Percentiles rank a stretch among this genome's conserved stretches.
phyloP scores from a whole-genome alignment of 1,284 basidiomycete genomes.

The Leccinum subrobustum region DNA sequence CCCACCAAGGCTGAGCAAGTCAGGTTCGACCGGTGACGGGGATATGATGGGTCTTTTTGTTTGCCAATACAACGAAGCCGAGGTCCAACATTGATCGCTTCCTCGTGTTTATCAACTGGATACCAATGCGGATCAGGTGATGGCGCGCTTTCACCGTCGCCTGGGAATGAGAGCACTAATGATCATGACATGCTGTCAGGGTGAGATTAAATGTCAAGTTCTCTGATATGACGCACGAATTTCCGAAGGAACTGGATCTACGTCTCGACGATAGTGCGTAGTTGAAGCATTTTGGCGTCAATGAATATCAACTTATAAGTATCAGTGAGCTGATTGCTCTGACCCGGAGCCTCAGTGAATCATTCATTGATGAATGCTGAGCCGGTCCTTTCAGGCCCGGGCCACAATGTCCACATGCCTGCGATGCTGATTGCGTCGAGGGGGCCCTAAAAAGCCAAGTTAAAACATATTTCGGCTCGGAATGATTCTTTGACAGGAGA shows the following conservation, averaged over 20 bases:
- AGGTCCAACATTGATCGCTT: slow-evolving; percentile 29
- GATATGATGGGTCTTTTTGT: neutral
- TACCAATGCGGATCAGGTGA: slow-evolving; percentile 56
- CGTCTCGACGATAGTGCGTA: slow-evolving; percentile 55
- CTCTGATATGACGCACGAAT: slow-evolving; percentile 46
- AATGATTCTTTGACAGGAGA: slow-evolving; percentile 26
- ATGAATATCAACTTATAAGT: slow-evolving; percentile 57
- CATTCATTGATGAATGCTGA: neutral
- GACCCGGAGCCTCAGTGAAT: slow-evolving; percentile 49
- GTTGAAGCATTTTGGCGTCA: slow-evolving; percentile 48
- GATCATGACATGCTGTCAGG: slow-evolving; percentile 13
- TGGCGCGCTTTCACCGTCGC: slow-evolving; percentile 43
- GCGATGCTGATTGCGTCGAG: slow-evolving; percentile 74
- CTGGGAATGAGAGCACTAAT: slow-evolving; percentile 41
- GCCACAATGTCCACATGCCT: slow-evolving; percentile 36
- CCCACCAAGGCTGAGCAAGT: slow-evolving; percentile 24
- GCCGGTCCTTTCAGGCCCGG: neutral
- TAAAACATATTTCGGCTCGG: slow-evolving; percentile 52
- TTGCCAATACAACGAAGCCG: slow-evolving; percentile 14
- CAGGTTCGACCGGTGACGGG: slow-evolving; percentile 10
- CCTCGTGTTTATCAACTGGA: slow-evolving; percentile 47
- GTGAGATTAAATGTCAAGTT: slow-evolving; percentile 10
- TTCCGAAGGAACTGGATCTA: slow-evolving; percentile 57
- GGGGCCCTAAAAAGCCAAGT: slow-evolving; percentile 59
- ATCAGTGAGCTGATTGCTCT: slow-evolving; percentile 51